Evolutionary conservation across 352 stramenopile genomes (phyloP).

Genomic region (Elongisporangium anandrum): DNA sequence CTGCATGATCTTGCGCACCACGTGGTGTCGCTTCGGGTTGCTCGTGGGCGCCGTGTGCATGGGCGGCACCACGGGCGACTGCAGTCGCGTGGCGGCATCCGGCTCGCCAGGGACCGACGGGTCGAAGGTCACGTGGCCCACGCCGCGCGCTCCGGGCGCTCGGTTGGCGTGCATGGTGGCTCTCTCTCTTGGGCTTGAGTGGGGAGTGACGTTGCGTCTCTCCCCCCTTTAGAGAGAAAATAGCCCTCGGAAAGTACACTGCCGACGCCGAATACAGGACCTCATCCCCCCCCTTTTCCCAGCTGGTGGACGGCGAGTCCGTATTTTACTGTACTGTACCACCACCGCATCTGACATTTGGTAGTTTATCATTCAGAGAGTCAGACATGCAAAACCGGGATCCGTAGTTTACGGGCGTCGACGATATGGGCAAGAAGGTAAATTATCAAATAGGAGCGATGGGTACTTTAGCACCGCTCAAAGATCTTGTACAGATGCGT

Average conservation of each 20-base stretch:
- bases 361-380: not conserved
- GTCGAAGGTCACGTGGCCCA: slow-evolving; percentile 64
- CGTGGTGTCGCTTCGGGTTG: slow-evolving; percentile 24
- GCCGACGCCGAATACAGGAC: not conserved
- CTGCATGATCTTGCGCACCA: slow-evolving; percentile 72
- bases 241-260: not conserved
- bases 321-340: not conserved
- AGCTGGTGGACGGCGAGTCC: not conserved
- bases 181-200: not conserved
- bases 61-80: slow-evolving; percentile 31
- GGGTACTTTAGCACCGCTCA: slow-evolving; percentile 89
- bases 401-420: not conserved
- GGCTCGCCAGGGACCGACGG: slow-evolving; percentile 39
- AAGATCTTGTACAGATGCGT: slow-evolving; percentile 99
- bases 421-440: not conserved
- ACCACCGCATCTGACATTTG: not conserved
- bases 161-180: slow-evolving; percentile 51
- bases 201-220: not conserved
- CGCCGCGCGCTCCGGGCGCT: slow-evolving; percentile 9
- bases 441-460: not conserved
- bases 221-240: not conserved
- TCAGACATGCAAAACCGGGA: not conserved
- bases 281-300: not conserved
- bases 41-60: slow-evolving; percentile 4
- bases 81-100: slow-evolving; percentile 23